Conservation (phyloP, 345 rosid genomes). For the Pelargonium nanum region DNA sequence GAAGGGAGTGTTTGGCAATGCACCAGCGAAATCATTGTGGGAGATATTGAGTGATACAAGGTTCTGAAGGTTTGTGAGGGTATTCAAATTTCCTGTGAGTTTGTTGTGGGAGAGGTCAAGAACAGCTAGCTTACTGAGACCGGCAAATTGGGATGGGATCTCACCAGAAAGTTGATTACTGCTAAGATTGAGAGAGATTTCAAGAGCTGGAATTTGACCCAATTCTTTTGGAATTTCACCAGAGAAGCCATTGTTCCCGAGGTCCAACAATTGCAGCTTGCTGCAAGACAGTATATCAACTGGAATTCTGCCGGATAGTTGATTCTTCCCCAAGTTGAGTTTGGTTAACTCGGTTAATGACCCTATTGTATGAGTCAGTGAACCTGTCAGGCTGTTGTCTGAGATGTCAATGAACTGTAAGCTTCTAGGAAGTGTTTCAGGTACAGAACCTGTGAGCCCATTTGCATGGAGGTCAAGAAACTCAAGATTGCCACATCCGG, state of each 20-base stretch:
- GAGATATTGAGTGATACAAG: slow-evolving; percentile 86
- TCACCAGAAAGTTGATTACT: slow-evolving; percentile 54
- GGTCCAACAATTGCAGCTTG: slow-evolving; percentile 66
- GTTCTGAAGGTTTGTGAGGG: slow-evolving; percentile 56
- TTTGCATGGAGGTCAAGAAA: slow-evolving; percentile 82
- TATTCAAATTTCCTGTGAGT: slow-evolving; percentile 49
- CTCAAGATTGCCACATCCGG: slow-evolving; percentile 59
- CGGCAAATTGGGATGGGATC: slow-evolving; percentile 64
- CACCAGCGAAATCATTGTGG: slow-evolving; percentile 81
- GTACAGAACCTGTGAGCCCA: slow-evolving; percentile 60
- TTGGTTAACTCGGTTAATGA: slow-evolving; percentile 60
- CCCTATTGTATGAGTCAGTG: slow-evolving; percentile 43
- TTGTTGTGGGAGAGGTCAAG: slow-evolving; percentile 90
- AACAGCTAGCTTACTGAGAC: slow-evolving; percentile 59
- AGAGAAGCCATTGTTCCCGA: slow-evolving; percentile 60
- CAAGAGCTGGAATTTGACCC: slow-evolving; percentile 66
- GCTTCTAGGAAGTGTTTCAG: slow-evolving; percentile 57
- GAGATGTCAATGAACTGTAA: slow-evolving; percentile 64
- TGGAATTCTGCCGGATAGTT: slow-evolving; percentile 60
- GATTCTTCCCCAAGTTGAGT: slow-evolving; percentile 62
- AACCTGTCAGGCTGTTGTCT: slow-evolving; percentile 55
- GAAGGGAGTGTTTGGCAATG: slow-evolving; percentile 68
- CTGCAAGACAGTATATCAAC: slow-evolving; percentile 58
- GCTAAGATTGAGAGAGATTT: slow-evolving; percentile 86
- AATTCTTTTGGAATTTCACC: slow-evolving; percentile 71